A percentile compares a stretch with the other conserved stretches of the same genome.
Conservation (phyloP, 139 green algal genomes). For the Diplosphaera chodatii region DNA sequence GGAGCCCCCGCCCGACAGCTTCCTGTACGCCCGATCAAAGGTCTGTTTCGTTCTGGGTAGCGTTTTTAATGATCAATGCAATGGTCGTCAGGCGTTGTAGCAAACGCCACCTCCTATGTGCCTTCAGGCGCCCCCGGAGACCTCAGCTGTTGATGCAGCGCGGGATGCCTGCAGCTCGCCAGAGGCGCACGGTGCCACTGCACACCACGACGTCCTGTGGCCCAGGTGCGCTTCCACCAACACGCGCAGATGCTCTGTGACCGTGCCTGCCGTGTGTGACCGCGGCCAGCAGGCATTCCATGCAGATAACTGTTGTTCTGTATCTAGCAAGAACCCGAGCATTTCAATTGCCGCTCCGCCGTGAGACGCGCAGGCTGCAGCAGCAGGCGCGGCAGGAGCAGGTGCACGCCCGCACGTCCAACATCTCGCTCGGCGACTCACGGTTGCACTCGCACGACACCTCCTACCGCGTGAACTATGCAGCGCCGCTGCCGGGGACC, state of each 20-base stretch:
- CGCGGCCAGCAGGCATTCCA: too few relatives aligned
- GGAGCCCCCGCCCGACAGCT: constrained; percentile 40
- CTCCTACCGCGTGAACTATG: constrained; percentile 60
- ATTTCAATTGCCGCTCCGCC: too few relatives aligned
- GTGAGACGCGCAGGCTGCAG: too few relatives aligned
- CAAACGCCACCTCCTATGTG: too few relatives aligned
- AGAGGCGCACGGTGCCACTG: constrained; percentile 36
- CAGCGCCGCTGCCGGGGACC: constrained; percentile 44
- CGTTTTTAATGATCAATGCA: too few relatives aligned
- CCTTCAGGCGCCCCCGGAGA: background rate
- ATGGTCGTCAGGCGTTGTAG: too few relatives aligned
- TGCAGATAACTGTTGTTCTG: too few relatives aligned
- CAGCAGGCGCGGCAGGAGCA: constrained; percentile 31
- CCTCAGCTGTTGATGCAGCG: background rate
- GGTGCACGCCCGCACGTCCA: constrained; percentile 52
- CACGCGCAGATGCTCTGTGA: too few relatives aligned
- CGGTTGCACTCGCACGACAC: constrained; percentile 60
- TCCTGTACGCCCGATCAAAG: constrained; percentile 53
- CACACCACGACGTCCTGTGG: constrained; percentile 16
- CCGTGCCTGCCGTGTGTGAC: too few relatives aligned
- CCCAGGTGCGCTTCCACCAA: too few relatives aligned
- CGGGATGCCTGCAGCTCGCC: constrained; percentile 56
- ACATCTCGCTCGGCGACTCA: constrained; percentile 57
- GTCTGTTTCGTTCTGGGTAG: background rate
- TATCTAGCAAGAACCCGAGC: too few relatives aligned